phyloP scores from a whole-genome alignment of 2,329 filamentous ascomycete genomes.

The Aureobasidium lini region DNA sequence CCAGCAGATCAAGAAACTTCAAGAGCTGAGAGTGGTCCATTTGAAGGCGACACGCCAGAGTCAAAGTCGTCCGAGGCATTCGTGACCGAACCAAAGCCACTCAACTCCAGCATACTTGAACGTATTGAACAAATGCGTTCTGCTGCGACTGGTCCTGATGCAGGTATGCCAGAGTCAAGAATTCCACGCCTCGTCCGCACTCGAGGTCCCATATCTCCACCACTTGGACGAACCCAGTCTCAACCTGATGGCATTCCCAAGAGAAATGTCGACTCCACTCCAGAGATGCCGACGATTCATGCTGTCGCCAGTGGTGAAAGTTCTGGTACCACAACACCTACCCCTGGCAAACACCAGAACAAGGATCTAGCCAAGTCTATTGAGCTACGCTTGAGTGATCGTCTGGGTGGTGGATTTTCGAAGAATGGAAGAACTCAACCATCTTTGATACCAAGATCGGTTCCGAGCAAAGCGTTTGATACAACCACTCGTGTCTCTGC shows the following conservation, averaged over 20 bases:
- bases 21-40: neutral
- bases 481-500: constrained; percentile 66
- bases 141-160: constrained; percentile 19
- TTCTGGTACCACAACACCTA: constrained; percentile 12
- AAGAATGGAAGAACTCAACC: constrained; percentile 50
- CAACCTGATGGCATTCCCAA: constrained; percentile 35
- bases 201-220: constrained; percentile 36
- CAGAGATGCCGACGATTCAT: constrained; percentile 12
- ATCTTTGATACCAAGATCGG: constrained; percentile 82
- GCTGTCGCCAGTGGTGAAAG: constrained; percentile 13
- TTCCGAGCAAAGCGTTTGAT: constrained; percentile 56
- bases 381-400: constrained; percentile 73
- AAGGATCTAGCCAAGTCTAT: constrained; percentile 32
- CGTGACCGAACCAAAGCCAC: constrained; percentile 26
- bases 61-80: constrained; percentile 21
- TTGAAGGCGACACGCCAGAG: neutral
- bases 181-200: constrained; percentile 28
- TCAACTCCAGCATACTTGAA: constrained; percentile 29
- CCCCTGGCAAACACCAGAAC: constrained; percentile 21
- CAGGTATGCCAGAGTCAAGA: constrained; percentile 24
- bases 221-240: constrained; percentile 44
- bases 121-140: constrained; percentile 32
- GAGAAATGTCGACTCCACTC: constrained; percentile 14
- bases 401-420: constrained; percentile 57
- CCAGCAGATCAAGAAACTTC: neutral